Evolutionary conservation across 2,329 filamentous ascomycete species (phyloP).

Genomic region (Rhinocladiella mackenziei): DNA sequence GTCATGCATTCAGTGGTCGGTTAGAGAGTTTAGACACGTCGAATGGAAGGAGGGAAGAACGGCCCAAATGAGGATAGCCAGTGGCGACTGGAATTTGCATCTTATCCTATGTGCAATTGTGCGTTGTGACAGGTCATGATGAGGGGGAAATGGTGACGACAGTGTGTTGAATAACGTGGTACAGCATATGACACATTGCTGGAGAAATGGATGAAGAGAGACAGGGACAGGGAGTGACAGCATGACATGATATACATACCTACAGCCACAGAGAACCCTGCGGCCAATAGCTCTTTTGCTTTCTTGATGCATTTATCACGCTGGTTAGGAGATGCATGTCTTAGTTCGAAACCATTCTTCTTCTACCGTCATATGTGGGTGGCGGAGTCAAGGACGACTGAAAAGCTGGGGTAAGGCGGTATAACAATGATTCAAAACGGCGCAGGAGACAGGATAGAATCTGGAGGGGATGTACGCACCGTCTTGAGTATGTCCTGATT

Average conservation of each 20-base stretch:
- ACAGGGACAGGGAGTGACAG: neutral
- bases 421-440: neutral
- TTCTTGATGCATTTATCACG: slow-evolving; percentile 65
- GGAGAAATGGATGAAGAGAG: neutral
- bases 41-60: too few relatives aligned
- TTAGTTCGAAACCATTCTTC: slow-evolving; percentile 50
- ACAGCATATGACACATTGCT: slow-evolving; percentile 13
- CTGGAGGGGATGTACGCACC: slow-evolving; percentile 39
- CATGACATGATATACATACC: slow-evolving; percentile 51
- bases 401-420: neutral
- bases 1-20: too few relatives aligned
- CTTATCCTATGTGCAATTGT: neutral
- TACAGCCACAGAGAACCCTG: slow-evolving; percentile 67
- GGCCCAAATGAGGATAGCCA: too few relatives aligned
- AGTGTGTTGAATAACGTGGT: slow-evolving; percentile 1
- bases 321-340: slow-evolving; percentile 35
- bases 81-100: too few relatives aligned
- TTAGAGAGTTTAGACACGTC: too few relatives aligned
- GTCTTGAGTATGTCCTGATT: slow-evolving; percentile 89
- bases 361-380: slow-evolving; percentile 32
- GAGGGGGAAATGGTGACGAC: neutral
- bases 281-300: slow-evolving; percentile 61
- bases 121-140: neutral
- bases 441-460: neutral
- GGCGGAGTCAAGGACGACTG: slow-evolving; percentile 5